Evolutionary conservation across 2,329 filamentous ascomycete genomes (phyloP), one percentile per base, ranked within the genome.

Genomic region (Huntiella decipiens): DNA sequence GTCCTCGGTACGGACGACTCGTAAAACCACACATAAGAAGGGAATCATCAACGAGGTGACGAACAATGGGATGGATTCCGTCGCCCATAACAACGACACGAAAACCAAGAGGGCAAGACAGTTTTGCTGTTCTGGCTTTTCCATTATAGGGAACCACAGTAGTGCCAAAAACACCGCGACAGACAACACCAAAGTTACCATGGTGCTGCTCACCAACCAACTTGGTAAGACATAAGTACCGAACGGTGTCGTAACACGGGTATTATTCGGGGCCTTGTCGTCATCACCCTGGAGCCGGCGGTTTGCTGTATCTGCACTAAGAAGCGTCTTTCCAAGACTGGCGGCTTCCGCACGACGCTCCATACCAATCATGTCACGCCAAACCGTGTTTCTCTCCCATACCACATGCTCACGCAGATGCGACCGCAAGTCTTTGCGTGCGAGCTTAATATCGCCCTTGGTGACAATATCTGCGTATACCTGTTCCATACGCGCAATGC

Each of bases 331-430:
- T 16, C 91, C 91, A 52, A 98, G 71, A 54, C 88, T 91, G 6
- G 88, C 88, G 6, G 91, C 92, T 62, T 96, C 88, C 1, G 85
- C 85, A 58, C 93, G 87, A 16, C 91, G 74, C 65, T 98, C 92
- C 54, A 98, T 88, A 45, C 88, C 91, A 58, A 98, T 98, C 75
- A 98, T 91, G 56, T 98, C 91, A 63, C 92, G 72, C 91, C 91
- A 98, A 13, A 98, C 91, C 0, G 91, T 98, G 58, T 98, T 98
- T 48, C 91, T 75, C 61, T 98, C 92, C 92, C 91, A 98, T 0
- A 96, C 88, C 15, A 98, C 87, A 60, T 98, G 91, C 62, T 98
- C 92, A 48, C 91, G 72, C 19, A 98, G 71, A 57, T 98, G 87
- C 28, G 94, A 74, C 45, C 91, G 75, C 48, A 98, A 68, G 57